phyloP scores from a whole-genome alignment of 2,329 filamentous ascomycete genomes.

The Claviceps monticola region DNA sequence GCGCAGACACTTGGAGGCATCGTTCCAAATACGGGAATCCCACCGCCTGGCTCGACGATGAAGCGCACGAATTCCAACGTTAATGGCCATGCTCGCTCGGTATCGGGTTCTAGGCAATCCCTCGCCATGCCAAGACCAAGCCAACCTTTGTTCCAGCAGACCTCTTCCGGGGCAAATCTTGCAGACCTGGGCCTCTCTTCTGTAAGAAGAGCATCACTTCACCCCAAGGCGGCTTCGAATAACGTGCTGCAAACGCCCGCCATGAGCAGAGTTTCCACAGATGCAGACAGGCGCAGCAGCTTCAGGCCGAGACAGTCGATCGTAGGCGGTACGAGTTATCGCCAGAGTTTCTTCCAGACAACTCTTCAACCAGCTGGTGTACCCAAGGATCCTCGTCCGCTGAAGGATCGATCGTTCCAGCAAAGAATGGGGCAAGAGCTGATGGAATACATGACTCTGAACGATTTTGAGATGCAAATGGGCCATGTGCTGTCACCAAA shows the following conservation, averaged over 20 bases:
- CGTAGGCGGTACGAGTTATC: conserved; percentile 45
- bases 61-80: conserved; percentile 72
- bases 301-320: conserved; percentile 57
- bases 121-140: conserved; percentile 72
- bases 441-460: conserved; percentile 77
- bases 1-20: conserved; percentile 71
- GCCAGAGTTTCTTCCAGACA: conserved; percentile 92
- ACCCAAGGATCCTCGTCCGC: conserved; percentile 71
- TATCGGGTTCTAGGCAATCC: conserved; percentile 73
- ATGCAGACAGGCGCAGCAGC: conserved; percentile 61
- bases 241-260: conserved; percentile 34
- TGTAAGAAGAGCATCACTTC: conserved; percentile 69
- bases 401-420: conserved; percentile 71
- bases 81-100: conserved; percentile 64
- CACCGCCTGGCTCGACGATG: conserved; percentile 82
- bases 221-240: conserved; percentile 45
- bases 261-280: conserved; percentile 34
- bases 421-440: conserved; percentile 76
- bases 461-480: conserved; percentile 97
- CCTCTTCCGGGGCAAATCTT: conserved; percentile 70
- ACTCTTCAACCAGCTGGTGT: conserved; percentile 69
- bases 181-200: conserved; percentile 71
- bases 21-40: conserved; percentile 71
- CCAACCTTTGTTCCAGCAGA: conserved; percentile 76
- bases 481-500: conserved; percentile 88